phyloP scores from a whole-genome alignment of 2,329 filamentous ascomycete species.

The Lachnellula suecica region DNA sequence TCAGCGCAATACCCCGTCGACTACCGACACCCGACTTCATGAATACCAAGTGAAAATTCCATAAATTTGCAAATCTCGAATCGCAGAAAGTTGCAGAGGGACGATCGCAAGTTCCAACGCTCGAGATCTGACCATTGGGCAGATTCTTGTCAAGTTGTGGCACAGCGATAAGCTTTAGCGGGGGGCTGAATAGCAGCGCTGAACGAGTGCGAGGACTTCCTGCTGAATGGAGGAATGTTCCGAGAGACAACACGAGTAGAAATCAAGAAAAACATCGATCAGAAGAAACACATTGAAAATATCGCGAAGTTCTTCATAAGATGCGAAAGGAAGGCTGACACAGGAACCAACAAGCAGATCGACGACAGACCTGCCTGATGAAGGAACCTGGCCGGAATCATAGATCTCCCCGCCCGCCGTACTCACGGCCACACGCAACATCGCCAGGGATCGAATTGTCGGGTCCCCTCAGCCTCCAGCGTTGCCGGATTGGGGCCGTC shows the following conservation, averaged over 20 bases:
- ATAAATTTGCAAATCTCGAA: conserved; percentile 12
- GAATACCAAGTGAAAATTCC: conserved; percentile 7
- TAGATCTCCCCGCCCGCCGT: conserved; percentile 4
- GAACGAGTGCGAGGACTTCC: neutral
- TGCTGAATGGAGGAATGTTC: neutral
- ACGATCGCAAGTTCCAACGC: neutral
- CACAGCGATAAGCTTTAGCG: neutral
- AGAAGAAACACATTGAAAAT: conserved; percentile 16
- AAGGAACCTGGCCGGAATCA: neutral
- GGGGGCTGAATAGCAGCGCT: neutral
- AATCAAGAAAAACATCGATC: neutral
- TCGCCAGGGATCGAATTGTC: neutral
- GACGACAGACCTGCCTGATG: neutral
- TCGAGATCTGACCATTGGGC: neutral
- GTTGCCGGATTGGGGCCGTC: neutral
- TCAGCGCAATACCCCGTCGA: conserved; percentile 6
- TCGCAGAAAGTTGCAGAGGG: neutral
- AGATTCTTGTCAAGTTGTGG: neutral
- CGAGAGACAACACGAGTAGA: neutral
- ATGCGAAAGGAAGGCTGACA: conserved; percentile 1
- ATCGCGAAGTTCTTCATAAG: neutral
- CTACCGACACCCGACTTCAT: conserved; percentile 17
- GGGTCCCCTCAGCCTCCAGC: neutral
- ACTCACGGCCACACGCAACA: neutral
- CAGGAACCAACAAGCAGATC: neutral